Conservation (phyloP, 2,329 filamentous ascomycete genomes). For the Thermochaetoides dissita region DNA sequence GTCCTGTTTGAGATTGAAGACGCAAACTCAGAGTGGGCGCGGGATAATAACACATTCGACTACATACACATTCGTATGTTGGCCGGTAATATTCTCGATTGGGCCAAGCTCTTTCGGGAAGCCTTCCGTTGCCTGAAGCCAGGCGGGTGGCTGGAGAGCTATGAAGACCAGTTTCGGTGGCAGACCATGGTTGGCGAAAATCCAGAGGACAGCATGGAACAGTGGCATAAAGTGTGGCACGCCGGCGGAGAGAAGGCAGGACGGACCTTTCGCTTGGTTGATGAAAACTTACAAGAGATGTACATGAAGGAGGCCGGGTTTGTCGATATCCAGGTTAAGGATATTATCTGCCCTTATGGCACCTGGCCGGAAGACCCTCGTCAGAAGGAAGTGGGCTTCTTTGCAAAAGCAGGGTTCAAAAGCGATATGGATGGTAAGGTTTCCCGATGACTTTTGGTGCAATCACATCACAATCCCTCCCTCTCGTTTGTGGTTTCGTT, state of each 20-base stretch:
- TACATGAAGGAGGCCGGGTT: conserved; percentile 10
- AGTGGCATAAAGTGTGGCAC: conserved; percentile 8
- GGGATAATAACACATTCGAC: conserved; percentile 16
- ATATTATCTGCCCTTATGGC: conserved; percentile 3
- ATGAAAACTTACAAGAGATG: conserved; percentile 6
- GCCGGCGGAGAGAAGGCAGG: conserved; percentile 7
- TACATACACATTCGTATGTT: conserved; percentile 21
- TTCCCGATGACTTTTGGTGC: background rate
- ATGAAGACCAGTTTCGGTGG: conserved; percentile 4
- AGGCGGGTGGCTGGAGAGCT: conserved; percentile 13
- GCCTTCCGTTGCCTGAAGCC: conserved; percentile 12
- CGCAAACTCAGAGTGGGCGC: conserved; percentile 18
- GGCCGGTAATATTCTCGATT: conserved; percentile 21
- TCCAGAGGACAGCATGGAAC: conserved; percentile 8
- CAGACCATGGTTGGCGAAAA: conserved; percentile 35
- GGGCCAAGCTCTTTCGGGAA: conserved; percentile 13
- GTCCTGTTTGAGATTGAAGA: conserved; percentile 26
- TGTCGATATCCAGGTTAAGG: conserved; percentile 5
- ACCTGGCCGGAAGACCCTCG: conserved; percentile 5
- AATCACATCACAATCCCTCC: too few species aligned
- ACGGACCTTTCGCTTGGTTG: conserved; percentile 5
- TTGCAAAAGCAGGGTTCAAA: conserved; percentile 2
- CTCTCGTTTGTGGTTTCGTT: too few species aligned
- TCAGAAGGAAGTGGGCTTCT: conserved; percentile 5
- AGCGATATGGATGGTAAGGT: conserved; percentile 7